Conservation (phyloP, 1,284 basidiomycete genomes). For the Apiotrichum sp. region DNA sequence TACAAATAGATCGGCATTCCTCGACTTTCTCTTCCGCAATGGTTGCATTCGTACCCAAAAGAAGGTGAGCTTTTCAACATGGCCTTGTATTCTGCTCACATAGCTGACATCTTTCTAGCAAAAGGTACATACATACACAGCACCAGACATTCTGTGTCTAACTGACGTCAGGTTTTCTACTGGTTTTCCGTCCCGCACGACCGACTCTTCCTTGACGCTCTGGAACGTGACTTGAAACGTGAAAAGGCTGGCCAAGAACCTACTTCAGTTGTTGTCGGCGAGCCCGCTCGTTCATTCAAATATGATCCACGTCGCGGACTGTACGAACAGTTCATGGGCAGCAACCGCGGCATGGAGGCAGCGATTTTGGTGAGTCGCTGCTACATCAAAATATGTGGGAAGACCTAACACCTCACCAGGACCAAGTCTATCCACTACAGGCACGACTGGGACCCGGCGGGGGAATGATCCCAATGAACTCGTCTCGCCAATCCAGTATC, state of each 20-base stretch:
- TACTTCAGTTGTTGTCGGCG: slow-evolving; percentile 67
- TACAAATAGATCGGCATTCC: slow-evolving; percentile 51
- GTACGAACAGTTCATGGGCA: slow-evolving; percentile 69
- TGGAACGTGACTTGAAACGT: slow-evolving; percentile 85
- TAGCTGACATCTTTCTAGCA: slow-evolving; percentile 19
- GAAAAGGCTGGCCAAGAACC: slow-evolving; percentile 81
- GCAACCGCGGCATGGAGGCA: slow-evolving; percentile 37
- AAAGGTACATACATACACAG: slow-evolving; percentile 12
- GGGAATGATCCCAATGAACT: slow-evolving; percentile 2
- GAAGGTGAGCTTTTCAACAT: slow-evolving; percentile 55
- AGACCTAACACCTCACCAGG: slow-evolving; percentile 6
- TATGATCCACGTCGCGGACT: slow-evolving; percentile 78
- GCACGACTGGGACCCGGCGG: slow-evolving; percentile 11
- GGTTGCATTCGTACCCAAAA: slow-evolving; percentile 93
- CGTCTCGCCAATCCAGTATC: slow-evolving; percentile 15
- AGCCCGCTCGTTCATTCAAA: slow-evolving; percentile 60
- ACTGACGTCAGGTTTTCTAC: slow-evolving; percentile 56
- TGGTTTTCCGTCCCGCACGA: slow-evolving; percentile 90
- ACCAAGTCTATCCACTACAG: slow-evolving; percentile 22
- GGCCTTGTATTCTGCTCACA: too few relatives aligned
- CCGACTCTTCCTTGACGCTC: slow-evolving; percentile 86
- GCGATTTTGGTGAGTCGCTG: slow-evolving; percentile 21
- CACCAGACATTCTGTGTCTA: neutral
- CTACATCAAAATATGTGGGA: too few relatives aligned
- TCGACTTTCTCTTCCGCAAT: slow-evolving; percentile 87